Evolutionary conservation across 306 rosid genomes (phyloP), one percentile per base, ranked within the genome.

Genomic region (Gynostemma pentaphyllum): DNA sequence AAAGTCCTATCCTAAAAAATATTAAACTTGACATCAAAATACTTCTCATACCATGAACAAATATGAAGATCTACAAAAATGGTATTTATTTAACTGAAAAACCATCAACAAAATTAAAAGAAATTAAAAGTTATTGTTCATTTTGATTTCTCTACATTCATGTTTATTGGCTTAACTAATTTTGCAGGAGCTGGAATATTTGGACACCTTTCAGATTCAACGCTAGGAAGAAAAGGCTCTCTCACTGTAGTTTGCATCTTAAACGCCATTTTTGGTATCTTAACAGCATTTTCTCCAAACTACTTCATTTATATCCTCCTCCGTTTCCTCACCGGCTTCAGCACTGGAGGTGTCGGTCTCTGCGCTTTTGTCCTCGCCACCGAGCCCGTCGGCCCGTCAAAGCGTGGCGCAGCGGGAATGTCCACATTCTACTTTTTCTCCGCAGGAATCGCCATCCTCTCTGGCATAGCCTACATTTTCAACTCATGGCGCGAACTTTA

Each of bases 361-460:
- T 83, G 86, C 5, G 83, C 96, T 45, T 91, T 85, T 9, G 98
- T 91, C 68, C 89, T 88, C 0, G 87, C 95, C 46, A 85, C 87
- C 0, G 98, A 91, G 37, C 95, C 96, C 0, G 39, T 91, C 0
- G 98, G 98, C 11, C 95, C 95, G 4, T 23, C 75, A 0, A 91
- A 70, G 51, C 98, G 98, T 0, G 96, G 92, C 6, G 0, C 22
- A 0, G 89, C 81, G 0, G 98, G 98, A 12, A 91, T 91, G 96
- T 91, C 95, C 71, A 85, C 95, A 24, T 91, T 88, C 78, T 88
- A 85, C 89, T 88, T 91, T 83, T 91, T 91, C 83, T 91, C 98
- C 7, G 32, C 73, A 0, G 98, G 98, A 37, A 85, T 91, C 2
- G 96, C 88, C 7, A 0, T 81, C 14, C 89, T 91, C 68, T 69